These are phyloP conservation scores for Candida sanyaensis DNA, from an alignment of 1,139 yeast genomes.

Conservation along the genomic window DNA sequence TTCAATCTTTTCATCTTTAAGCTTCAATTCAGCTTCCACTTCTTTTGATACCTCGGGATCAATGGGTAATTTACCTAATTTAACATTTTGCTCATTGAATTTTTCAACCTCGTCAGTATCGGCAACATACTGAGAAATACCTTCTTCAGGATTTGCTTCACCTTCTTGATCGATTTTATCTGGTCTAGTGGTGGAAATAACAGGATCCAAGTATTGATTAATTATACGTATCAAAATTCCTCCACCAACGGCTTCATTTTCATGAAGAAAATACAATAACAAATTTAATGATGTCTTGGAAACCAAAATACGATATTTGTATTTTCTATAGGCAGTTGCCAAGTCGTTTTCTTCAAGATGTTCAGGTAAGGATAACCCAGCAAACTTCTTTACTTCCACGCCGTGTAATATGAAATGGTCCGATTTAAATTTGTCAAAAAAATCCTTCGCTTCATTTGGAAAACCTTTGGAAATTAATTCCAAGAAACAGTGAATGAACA, in stretches of 20 bases:
- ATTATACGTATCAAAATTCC: constrained; percentile 81
- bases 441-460: constrained; percentile 63
- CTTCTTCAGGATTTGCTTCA: constrained; percentile 61
- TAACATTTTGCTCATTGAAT: constrained; percentile 72
- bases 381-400: constrained; percentile 68
- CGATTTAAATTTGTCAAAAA: constrained; percentile 72
- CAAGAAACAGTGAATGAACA: constrained; percentile 84
- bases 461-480: constrained; percentile 70
- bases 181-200: constrained; percentile 51
- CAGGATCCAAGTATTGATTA: constrained; percentile 81
- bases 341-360: constrained; percentile 82
- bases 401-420: constrained; percentile 82
- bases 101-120: constrained; percentile 51
- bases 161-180: constrained; percentile 48
- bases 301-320: constrained; percentile 74
- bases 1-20: constrained; percentile 61
- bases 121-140: constrained; percentile 59
- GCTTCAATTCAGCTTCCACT: constrained; percentile 78
- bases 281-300: constrained; percentile 86
- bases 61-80: constrained; percentile 79
- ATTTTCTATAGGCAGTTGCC: constrained; percentile 71
- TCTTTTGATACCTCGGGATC: constrained; percentile 87
- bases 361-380: constrained; percentile 75
- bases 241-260: constrained; percentile 92
- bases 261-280: constrained; percentile 83